Percentiles rank a stretch among this genome's conserved stretches.
Evolutionary conservation across 148 eudicot species (phyloP).

Genomic region (Dianthus caryophyllus): DNA sequence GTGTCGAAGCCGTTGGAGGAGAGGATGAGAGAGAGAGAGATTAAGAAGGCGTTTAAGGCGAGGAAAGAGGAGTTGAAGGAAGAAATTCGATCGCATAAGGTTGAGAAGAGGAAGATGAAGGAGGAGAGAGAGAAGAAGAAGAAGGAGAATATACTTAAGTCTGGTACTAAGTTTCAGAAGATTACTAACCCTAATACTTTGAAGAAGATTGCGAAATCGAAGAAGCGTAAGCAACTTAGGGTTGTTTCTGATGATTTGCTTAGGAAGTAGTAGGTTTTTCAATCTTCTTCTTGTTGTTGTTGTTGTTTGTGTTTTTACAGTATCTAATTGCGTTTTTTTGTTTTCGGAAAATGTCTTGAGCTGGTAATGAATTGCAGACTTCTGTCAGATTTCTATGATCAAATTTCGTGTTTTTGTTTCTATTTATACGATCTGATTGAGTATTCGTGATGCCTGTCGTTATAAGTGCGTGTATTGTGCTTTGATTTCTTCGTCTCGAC

Average conservation of each 20-base stretch:
- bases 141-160: constrained; percentile 39
- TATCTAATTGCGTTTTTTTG: neutral
- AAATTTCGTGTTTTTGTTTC: too few species aligned
- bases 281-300: neutral
- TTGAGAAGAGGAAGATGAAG: constrained; percentile 28
- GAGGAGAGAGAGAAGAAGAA: constrained; percentile 39
- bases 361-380: neutral
- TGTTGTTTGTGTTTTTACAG: neutral
- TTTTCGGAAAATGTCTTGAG: neutral
- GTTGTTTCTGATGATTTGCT: constrained; percentile 67
- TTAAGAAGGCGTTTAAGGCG: constrained; percentile 69
- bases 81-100: constrained; percentile 26
- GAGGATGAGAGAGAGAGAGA: constrained; percentile 25
- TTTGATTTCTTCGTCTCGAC: too few species aligned
- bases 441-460: too few species aligned
- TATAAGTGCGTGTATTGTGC: too few species aligned
- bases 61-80: constrained; percentile 34
- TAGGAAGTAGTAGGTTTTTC: constrained; percentile 31
- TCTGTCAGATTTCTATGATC: neutral
- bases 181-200: constrained; percentile 79
- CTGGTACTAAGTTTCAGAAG: constrained; percentile 83
- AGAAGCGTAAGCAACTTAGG: constrained; percentile 70
- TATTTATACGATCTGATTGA: too few species aligned
- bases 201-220: constrained; percentile 76
- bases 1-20: constrained; percentile 19